Base-by-base conservation (phyloP, 2,329 filamentous ascomycete genomes). In the Colletotrichum neosansevieriae region DNA sequence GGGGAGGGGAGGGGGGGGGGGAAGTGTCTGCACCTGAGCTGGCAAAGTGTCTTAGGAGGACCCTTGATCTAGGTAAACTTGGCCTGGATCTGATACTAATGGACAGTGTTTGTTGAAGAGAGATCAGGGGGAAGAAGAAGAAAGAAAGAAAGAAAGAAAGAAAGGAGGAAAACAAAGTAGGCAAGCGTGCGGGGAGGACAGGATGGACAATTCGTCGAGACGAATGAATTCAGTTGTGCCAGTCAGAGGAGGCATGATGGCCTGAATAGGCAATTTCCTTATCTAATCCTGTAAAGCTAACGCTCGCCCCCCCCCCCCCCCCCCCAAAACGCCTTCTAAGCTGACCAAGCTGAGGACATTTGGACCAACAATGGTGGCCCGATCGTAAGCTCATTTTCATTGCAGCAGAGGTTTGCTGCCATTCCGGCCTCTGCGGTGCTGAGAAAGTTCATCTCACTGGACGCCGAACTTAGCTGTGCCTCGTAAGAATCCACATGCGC, bases 231-330 rank as follows among this genome's bases (percentile, higher is more conserved):
- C 36, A 36, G 51, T n/a, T 19, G 58, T 61, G 40, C 65, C 66
- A 69, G 66, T 69, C 66, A 69, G 47, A 56, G 40, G 32, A 24
- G 10, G 57, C 61, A 19, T 60, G 45, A 45, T 65, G 61, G 49
- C 66, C 66, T 69, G 61, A 66, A 69, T 66, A 66, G 66, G 66
- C 66, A 69, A 56, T 40, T 69, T 50, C 19, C 56, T 69, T 69
- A 69, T 69, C 66, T 65, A 60, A 69, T 69, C 66, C 61, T 38
- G 15, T 17, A 32, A 19, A 15, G 13, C 11, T 11, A 36, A 63
- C 53, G 21, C 21, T 32, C 42, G 17, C 44, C 53, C 53, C 53
- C 40, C 47, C 40, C 49, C 36, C 15, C 6, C 44, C 53, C 53
- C 53, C 40, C 47, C 40, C 49, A 29, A 12, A 4, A 15, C 17